phyloP scores from a whole-genome alignment of 2,329 filamentous ascomycete species.

The Nemania sp. region DNA sequence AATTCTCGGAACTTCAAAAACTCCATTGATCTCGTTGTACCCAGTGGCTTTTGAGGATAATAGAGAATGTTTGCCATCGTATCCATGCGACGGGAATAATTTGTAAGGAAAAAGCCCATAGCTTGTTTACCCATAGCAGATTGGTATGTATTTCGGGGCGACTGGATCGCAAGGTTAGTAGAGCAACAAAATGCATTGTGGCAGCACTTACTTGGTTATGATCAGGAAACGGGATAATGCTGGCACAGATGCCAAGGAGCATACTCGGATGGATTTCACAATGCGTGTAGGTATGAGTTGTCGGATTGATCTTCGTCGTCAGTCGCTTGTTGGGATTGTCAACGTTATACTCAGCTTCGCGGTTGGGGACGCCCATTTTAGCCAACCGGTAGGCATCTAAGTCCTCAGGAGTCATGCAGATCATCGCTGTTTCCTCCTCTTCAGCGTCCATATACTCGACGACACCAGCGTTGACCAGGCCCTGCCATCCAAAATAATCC shows the following conservation, averaged over 20 bases:
- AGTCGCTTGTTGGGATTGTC: slow-evolving; percentile 80
- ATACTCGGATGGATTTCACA: slow-evolving; percentile 99
- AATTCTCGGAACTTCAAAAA: slow-evolving; percentile 97
- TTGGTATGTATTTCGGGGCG: slow-evolving; percentile 97
- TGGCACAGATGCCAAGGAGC: slow-evolving; percentile 97
- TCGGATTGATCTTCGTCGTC: slow-evolving; percentile 83
- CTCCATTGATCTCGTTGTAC: slow-evolving; percentile 97
- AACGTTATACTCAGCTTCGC: slow-evolving; percentile 48
- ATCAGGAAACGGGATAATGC: slow-evolving; percentile 99
- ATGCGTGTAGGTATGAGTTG: slow-evolving; percentile 92
- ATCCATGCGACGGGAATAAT: slow-evolving; percentile 96
- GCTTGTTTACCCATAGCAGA: slow-evolving; percentile 99
- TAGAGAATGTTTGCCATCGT: slow-evolving; percentile 99
- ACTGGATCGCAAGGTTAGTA: slow-evolving; percentile 56
- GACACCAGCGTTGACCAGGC: slow-evolving; percentile 79
- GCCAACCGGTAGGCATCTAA: slow-evolving; percentile 75
- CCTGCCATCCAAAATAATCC: slow-evolving; percentile 82
- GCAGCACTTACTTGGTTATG: slow-evolving; percentile 75
- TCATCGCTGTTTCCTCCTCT: slow-evolving; percentile 98
- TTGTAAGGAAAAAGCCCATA: slow-evolving; percentile 98
- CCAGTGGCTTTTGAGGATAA: slow-evolving; percentile 96
- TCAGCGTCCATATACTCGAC: slow-evolving; percentile 97
- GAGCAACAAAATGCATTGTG: not conserved
- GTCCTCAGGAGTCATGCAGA: slow-evolving; percentile 97
- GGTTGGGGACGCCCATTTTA: slow-evolving; percentile 57